Percentiles rank a stretch among this genome's conserved stretches.
Evolutionary conservation across 2,329 filamentous ascomycete species (phyloP).

Genomic region (Grosmannia penicillata): DNA sequence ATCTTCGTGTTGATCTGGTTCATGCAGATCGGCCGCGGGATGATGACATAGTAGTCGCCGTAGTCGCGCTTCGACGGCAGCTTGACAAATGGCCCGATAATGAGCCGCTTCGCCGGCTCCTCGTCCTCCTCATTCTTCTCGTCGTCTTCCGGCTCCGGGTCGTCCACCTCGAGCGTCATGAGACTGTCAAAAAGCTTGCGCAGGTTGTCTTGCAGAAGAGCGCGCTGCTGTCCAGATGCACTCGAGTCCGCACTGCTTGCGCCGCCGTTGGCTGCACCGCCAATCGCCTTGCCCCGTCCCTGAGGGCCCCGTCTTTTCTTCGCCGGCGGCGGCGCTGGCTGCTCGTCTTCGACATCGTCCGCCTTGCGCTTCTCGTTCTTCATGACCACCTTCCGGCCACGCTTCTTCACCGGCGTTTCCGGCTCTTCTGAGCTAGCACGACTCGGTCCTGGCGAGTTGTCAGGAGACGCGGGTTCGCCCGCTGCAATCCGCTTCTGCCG

Average conservation of each 20-base stretch:
- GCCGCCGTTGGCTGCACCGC: constrained; percentile 23
- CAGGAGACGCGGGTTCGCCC: constrained; percentile 22
- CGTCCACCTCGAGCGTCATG: constrained; percentile 73
- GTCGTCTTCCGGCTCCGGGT: constrained; percentile 40
- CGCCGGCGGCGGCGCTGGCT: constrained; percentile 58
- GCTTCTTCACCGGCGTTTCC: constrained; percentile 62
- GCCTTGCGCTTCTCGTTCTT: constrained; percentile 82
- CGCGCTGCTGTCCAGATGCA: constrained; percentile 65
- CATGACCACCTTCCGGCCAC: constrained; percentile 63
- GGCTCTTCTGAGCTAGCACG: constrained; percentile 73
- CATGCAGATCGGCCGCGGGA: constrained; percentile 87
- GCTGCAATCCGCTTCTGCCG: constrained; percentile 43
- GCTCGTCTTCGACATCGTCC: constrained; percentile 59
- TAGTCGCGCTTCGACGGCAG: constrained; percentile 80
- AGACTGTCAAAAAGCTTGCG: constrained; percentile 64
- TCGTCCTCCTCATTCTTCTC: constrained; percentile 38
- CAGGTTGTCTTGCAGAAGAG: constrained; percentile 65
- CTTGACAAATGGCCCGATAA: constrained; percentile 90
- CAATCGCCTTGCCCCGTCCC: constrained; percentile 29
- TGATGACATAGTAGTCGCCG: constrained; percentile 89
- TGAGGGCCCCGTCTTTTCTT: constrained; percentile 67
- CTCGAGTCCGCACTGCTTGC: constrained; percentile 47
- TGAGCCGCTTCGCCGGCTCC: constrained; percentile 52
- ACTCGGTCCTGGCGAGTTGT: constrained; percentile 66
- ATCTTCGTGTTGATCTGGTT: constrained; percentile 90